Conservation (phyloP, 2,329 filamentous ascomycete genomes). For the Fusarium denticulatum region DNA sequence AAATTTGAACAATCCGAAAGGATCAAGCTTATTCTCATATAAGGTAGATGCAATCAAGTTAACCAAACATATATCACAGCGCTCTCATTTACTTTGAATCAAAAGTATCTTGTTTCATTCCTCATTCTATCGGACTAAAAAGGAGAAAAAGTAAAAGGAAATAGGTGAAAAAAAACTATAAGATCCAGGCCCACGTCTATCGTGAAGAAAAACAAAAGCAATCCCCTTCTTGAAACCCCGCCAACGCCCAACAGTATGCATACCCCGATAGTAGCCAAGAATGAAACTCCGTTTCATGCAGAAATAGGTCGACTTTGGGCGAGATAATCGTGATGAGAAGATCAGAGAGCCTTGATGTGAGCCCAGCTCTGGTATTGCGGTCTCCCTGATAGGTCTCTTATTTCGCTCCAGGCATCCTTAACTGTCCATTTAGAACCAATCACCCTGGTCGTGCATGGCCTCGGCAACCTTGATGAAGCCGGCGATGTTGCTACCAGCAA, state of each 20-base stretch:
- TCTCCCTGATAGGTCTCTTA: constrained; percentile 21
- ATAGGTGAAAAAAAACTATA: not conserved
- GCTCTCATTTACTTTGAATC: not conserved
- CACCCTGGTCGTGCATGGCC: constrained; percentile 96
- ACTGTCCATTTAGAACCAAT: constrained; percentile 72
- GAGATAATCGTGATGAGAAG: constrained; percentile 5
- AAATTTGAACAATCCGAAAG: not conserved
- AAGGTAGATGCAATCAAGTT: not conserved
- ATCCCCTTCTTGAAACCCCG: constrained; percentile 37
- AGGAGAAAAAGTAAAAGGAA: constrained; percentile 22
- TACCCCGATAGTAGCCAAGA: constrained; percentile 34
- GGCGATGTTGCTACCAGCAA: constrained; percentile 96
- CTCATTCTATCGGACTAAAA: constrained; percentile 33
- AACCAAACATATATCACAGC: not conserved
- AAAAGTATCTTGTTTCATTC: constrained; percentile 29
- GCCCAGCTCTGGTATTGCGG: constrained; percentile 39
- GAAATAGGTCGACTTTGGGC: constrained; percentile 5
- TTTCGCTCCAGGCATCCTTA: constrained; percentile 4
- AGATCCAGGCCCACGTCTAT: constrained; percentile 30
- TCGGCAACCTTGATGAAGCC: constrained; percentile 95
- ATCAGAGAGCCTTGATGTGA: constrained; percentile 34
- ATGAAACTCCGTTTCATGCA: constrained; percentile 32
- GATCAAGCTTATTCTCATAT: not conserved
- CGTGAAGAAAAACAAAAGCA: constrained; percentile 22
- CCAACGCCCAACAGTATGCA: constrained; percentile 44